Conservation (phyloP, 768 basidiomycete genomes). For the Tubosaeta sp. region DNA sequence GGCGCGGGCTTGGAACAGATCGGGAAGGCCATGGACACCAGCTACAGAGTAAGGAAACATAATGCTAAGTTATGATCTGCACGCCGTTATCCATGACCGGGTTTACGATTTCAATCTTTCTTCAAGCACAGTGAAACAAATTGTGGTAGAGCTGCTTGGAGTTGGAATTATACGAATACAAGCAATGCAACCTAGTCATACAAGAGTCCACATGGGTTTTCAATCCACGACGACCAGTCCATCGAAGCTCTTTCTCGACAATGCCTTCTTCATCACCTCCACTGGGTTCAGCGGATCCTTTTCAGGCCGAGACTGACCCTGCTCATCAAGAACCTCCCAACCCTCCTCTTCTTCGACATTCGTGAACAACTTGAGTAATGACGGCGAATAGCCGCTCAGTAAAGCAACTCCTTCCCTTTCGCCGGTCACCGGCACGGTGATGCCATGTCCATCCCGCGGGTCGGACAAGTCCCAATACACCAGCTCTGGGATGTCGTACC, state of each 20-base stretch:
- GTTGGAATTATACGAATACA: not conserved
- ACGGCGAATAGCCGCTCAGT: constrained; percentile 65
- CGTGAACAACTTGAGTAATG: constrained; percentile 72
- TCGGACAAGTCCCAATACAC: constrained; percentile 64
- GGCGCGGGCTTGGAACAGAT: constrained; percentile 6
- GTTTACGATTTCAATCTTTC: not conserved
- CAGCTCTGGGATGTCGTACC: constrained; percentile 69
- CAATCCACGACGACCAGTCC: constrained; percentile 32
- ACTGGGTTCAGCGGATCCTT: constrained; percentile 38
- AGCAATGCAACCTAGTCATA: not conserved
- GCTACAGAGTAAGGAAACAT: constrained; percentile 6
- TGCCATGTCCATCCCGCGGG: constrained; percentile 8
- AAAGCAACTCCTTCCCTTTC: constrained; percentile 61
- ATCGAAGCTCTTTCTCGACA: constrained; percentile 49
- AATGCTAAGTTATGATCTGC: constrained; percentile 22
- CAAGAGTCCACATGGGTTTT: not conserved
- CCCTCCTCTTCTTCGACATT: constrained; percentile 40
- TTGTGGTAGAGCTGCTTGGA: too few relatives aligned
- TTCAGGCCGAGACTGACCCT: constrained; percentile 16
- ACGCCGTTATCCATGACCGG: too few relatives aligned
- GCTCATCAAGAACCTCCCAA: constrained; percentile 37
- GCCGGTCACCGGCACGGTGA: constrained; percentile 45
- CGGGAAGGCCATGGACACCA: not conserved
- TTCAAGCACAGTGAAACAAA: not conserved
- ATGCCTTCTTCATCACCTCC: constrained; percentile 44